Conservation (phyloP, 306 rosid species). For the Morella rubra region DNA sequence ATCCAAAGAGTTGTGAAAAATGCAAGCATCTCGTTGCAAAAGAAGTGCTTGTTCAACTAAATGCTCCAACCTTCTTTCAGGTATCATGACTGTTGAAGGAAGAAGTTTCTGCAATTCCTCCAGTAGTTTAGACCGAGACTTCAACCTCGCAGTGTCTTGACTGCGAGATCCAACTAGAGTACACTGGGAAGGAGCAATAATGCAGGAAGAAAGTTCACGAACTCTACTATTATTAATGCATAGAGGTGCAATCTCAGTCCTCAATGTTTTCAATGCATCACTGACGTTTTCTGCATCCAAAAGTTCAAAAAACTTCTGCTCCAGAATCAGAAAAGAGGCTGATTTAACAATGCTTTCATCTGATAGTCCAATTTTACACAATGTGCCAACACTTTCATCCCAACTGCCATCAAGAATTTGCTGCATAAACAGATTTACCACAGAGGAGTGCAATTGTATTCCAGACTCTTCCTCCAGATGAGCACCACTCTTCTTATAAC, state of each 20-base stretch:
- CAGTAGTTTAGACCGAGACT: constrained; percentile 70
- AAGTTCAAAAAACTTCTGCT: constrained; percentile 89
- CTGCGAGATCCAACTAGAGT: constrained; percentile 32
- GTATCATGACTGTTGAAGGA: constrained; percentile 87
- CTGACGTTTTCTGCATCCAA: constrained; percentile 57
- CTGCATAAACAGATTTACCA: constrained; percentile 66
- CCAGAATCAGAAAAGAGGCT: constrained; percentile 78
- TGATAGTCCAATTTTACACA: constrained; percentile 60
- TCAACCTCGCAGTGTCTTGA: constrained; percentile 41
- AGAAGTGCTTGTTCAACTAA: constrained; percentile 91
- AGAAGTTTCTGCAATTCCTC: constrained; percentile 89
- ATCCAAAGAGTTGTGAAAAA: constrained; percentile 80
- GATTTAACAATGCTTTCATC: constrained; percentile 61
- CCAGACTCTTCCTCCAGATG: constrained; percentile 94
- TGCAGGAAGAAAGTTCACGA: constrained; percentile 76
- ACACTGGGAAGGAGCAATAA: constrained; percentile 56
- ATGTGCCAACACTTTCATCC: constrained; percentile 74
- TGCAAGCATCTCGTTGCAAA: constrained; percentile 86
- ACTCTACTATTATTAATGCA: constrained; percentile 52
- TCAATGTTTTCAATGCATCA: constrained; percentile 83
- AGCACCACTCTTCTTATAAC: constrained; percentile 80
- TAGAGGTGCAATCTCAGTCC: constrained; percentile 84
- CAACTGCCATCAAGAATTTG: constrained; percentile 82
- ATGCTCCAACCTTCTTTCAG: constrained; percentile 92
- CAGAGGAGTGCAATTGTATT: constrained; percentile 69